Evolutionary conservation across 2,329 filamentous ascomycete genomes (phyloP), one percentile per base, ranked within the genome.

Genomic region (Diplodia corticola): DNA sequence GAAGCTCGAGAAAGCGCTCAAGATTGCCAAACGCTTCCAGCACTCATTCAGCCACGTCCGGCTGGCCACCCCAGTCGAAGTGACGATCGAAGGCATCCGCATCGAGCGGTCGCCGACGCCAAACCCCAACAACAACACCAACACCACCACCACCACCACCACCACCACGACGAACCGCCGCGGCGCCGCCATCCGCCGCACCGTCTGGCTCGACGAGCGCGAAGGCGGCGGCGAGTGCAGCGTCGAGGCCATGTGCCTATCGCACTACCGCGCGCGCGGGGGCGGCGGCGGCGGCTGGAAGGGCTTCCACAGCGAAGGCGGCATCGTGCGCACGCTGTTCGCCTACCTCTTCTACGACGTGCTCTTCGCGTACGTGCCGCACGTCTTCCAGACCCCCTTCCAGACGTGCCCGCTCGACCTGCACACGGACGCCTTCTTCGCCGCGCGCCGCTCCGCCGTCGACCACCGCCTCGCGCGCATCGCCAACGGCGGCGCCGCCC

Each of bases 351-450:
- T 98, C 81, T 95, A 89, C 81, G 94, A 99, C 77, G 86, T 98
- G 26, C 82, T 99, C 6, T 98, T 98, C 79, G 83, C 92, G 28
- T 97, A 96, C 77, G 86, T 98, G 5, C 94, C 95, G 28, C 97
- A 98, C 72, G 94, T 99, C 65, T 99, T 99, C 77, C 94, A 98
- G 76, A 99, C 95, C 5, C 87, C 90, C 0, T 99, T 92, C 75
- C 95, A 99, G 78, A 96, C 92, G 0, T 97, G 92, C 73, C 95
- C 95, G 0, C 81, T 99, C 3, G 95, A 99, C 76, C 81, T 99
- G 5, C 91, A 96, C 75, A 97, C 93, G 0, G 95, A 99, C 75
- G 89, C 91, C 2, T 99, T 99, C 80, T 98, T 92, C 74, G 86
- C 91, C 0, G 88, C 89, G 0, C 86, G 95, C n/a, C 88, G 90